Evolutionary conservation across 2,329 filamentous ascomycete species (phyloP), one percentile per base, ranked within the genome.

Genomic region (Fragosphaeria purpurea): DNA sequence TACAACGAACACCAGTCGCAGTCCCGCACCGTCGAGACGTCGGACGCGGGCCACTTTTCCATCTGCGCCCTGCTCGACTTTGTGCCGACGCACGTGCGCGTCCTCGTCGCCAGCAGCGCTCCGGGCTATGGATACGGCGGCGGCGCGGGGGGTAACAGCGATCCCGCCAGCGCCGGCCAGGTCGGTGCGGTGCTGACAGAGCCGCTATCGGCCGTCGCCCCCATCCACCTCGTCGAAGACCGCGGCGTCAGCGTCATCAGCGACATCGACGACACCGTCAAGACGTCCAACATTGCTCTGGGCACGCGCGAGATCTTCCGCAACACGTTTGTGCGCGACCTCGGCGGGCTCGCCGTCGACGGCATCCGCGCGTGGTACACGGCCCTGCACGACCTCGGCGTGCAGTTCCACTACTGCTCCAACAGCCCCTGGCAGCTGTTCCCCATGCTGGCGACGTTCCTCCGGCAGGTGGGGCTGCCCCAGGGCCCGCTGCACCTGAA

Each of bases 341-440:
- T 97, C 1, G 74, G 70, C 4, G 88, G 91, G 53, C 73, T 97
- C 44, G 88, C 82, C 0, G 82, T 98, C 30, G 84, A 89, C 12
- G 93, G 93, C 2, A 90, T 97, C 22, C 79, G 75, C 52, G 88
- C 94, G 55, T 97, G 93, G 91, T 98, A 97, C 63, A 80, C 74
- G 38, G 74, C 74, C 22, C 75, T 98, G 68, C 77, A 85, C 40
- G 74, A 82, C 22, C 80, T 91, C 70, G 89, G 90, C 13, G 91
- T 97, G 31, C 80, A 83, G 59, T 77, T 98, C 48, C 94, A 98
- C 63, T 98, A 98, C 65, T 94, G 95, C 57, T 98, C 93, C n/a
- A 98, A 98, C 67, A 95, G 91, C 47, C 93, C 93, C 0, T 98
- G 94, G 94, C 94, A 98, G 64, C 76, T 98, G 6, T 98, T 88